Evolutionary conservation across 2,329 filamentous ascomycete species (phyloP), one percentile per base, ranked within the genome.

Genomic region (Trichoderma afroharzianum): DNA sequence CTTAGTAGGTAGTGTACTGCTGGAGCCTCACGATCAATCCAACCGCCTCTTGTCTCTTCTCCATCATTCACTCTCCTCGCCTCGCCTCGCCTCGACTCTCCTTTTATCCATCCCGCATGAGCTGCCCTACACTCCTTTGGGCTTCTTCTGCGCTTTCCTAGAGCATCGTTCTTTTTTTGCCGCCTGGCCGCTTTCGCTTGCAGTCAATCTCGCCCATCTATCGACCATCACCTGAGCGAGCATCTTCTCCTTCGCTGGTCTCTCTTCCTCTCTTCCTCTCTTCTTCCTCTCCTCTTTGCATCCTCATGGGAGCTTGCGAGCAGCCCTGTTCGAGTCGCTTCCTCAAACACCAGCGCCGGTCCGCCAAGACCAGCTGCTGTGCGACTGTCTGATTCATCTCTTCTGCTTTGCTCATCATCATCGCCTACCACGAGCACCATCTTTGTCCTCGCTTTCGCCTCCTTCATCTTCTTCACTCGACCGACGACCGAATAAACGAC

Each of bases 121-220:
- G 55, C 33, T 61, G 55, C 66, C 55, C 55, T 68, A 26, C 66
- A 57, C 66, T 68, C 66, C 66, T 68, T 68, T 43, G 53, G 66
- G 50, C 53, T 61, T 61, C 26, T 32, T 59, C 14, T 68, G 36
- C 36, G 55, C n/a, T 33, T 30, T 32, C 14, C 55, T 39, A 11
- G 43, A 39, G 21, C 63, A 18, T 36, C 63, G 18, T 26, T 66
- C 50, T 26, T 58, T 50, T 50, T 32, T 32, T 24, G 39, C 28
- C 55, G 36, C 36, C 55, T 61, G 59, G 36, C 36, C 33, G 53
- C 32, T 32, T 24, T 43, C 36, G 53, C 32, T 32, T 24, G 28
- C 36, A 47, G 18, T 24, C 53, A 61, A 26, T 33, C 55, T 61
- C 66, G 66, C 55, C 55, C 33, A 59, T 68, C 64, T 18, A 50